Base-by-base conservation (phyloP, 2,329 filamentous ascomycete species). In the Phaeosphaeria sp. region DNA sequence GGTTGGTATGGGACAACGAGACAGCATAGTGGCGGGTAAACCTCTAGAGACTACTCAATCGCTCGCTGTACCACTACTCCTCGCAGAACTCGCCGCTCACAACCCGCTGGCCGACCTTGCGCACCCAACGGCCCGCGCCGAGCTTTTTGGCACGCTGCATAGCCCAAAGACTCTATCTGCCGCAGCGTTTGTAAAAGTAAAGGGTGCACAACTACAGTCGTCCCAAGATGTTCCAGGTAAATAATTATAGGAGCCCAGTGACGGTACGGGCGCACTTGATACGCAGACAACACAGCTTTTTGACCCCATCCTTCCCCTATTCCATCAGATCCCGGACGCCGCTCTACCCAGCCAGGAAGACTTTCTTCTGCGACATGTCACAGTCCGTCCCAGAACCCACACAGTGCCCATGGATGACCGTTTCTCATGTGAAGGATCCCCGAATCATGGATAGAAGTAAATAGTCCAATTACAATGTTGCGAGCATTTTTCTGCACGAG, bases 401-500 rank as follows among this genome's bases (percentile, higher is more conserved):
- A 54, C 49, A 44, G 44, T 57, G 22, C 52, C 50, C 21, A 11
- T n/a, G 6, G 56, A 50, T 1, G 10, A 46, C 15, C 62, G 54
- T n/a, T 27, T 44, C 9, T 10, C 52, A 11, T 67, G 64, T 39
- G 18, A 44, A 2, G 18, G 58, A 9, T 47, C 30, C 3, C 41
- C 30, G 17, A 27, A 41, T 1, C 13, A 50, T n/a, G 17, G 27
- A 4, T 23, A 52, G 2, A 52, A 50, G 20, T 39, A 20, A 7
- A 48, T 43, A 0, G 36, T 55, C 11, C 33, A 52, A 20, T 25
- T 58, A 5, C 39, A 46, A 6, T 33, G 21, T 5, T 62, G 52
- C 33, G 50, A 44, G 6, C 52, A 56, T 20, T 44, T 25, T 1
- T 4, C 62, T 3, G n/a, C 60, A 58, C 21, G 43, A 58, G 6